Conservation (phyloP, 371 early-diverging fungal genomes). For the Rhizopus delemar region DNA sequence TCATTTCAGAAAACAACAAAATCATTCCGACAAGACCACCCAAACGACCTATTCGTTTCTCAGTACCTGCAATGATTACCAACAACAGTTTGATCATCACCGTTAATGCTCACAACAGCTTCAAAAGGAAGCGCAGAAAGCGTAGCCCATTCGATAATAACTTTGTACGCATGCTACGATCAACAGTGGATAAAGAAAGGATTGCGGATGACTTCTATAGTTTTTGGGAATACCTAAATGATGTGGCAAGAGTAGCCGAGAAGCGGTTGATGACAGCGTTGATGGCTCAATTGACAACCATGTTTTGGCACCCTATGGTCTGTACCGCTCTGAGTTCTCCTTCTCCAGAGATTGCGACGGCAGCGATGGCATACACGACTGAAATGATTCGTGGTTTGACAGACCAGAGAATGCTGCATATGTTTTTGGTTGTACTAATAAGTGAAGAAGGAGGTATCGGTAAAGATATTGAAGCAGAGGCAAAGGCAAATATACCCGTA, state of each 20-base stretch:
- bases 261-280: conserved; percentile 48
- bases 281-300: conserved; percentile 51
- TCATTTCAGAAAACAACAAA: conserved; percentile 41
- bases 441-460: conserved; percentile 56
- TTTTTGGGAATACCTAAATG: conserved; percentile 55
- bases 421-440: conserved; percentile 45
- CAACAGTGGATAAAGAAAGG: conserved; percentile 34
- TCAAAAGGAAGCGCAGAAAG: conserved; percentile 53
- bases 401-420: conserved; percentile 50
- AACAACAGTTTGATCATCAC: conserved; percentile 50
- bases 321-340: conserved; percentile 51
- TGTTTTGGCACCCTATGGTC: conserved; percentile 54
- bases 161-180: conserved; percentile 41
- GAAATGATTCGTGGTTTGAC: conserved; percentile 56
- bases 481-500: conserved; percentile 23
- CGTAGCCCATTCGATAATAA: conserved; percentile 48
- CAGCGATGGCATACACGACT: conserved; percentile 52
- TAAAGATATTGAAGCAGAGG: conserved; percentile 51
- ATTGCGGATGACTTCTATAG: conserved; percentile 52
- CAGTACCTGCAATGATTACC: conserved; percentile 50
- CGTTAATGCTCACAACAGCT: conserved; percentile 49
- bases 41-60: conserved; percentile 42
- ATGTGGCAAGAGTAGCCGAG: conserved; percentile 52
- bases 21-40: conserved; percentile 44
- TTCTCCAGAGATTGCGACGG: conserved; percentile 40